A percentile compares a stretch with the other conserved stretches of the same genome.
Conservation (phyloP, 768 basidiomycete species). For the Mycena kentingensis region DNA sequence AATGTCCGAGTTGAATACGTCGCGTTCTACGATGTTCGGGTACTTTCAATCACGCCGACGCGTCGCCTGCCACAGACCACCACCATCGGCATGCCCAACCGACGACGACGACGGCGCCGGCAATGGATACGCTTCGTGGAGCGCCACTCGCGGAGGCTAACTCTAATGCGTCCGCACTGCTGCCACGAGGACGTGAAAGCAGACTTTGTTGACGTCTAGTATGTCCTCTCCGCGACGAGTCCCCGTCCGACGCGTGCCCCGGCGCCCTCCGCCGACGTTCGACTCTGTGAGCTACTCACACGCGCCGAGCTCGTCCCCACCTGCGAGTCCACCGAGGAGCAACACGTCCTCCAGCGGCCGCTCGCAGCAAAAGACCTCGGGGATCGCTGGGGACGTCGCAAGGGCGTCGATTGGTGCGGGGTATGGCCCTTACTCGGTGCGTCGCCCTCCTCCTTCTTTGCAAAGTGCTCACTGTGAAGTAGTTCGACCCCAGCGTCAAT, state of each 20-base stretch:
- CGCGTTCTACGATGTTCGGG: no score
- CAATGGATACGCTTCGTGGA: no score
- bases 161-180: no score
- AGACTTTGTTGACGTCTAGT: no score
- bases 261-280: background rate
- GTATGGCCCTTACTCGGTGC: constrained; percentile 16
- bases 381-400: constrained; percentile 10
- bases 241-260: background rate
- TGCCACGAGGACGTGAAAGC: no score
- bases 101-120: no score
- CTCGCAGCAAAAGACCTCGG: background rate
- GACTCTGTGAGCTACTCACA: background rate
- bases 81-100: no score
- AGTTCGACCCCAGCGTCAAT: background rate
- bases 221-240: background rate
- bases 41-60: no score
- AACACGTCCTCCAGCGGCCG: background rate
- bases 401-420: constrained; percentile 8
- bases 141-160: no score
- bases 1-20: no score
- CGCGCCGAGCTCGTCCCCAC: background rate
- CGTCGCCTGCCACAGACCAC: no score
- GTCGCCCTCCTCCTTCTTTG: constrained; percentile 38
- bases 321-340: background rate
- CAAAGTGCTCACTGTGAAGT: constrained; percentile 23